phyloP scores from a whole-genome alignment of 345 rosid genomes.

The Populus euphratica region DNA sequence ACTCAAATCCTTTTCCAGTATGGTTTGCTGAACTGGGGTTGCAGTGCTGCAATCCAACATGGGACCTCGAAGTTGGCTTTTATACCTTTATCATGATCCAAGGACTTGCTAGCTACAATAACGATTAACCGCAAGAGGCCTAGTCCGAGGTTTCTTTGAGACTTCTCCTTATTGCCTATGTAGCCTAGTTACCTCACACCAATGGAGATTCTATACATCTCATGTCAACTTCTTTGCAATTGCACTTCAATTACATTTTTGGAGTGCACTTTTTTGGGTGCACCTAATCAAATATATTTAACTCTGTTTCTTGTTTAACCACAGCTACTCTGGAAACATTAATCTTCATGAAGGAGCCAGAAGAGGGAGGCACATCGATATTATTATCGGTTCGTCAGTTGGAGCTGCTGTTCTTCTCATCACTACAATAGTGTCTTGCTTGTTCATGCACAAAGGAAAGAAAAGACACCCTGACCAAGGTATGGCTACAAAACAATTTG shows the following conservation, averaged over 20 bases:
- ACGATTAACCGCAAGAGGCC: too few species aligned
- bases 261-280: background rate
- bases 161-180: too few species aligned
- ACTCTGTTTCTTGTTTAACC: background rate
- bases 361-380: slow-evolving; percentile 43
- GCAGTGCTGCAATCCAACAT: background rate
- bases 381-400: slow-evolving; percentile 58
- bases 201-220: background rate
- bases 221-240: background rate
- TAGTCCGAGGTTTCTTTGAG: too few species aligned
- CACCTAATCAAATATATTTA: background rate
- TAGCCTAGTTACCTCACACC: background rate
- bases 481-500: slow-evolving; percentile 18
- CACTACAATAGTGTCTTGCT: slow-evolving; percentile 52
- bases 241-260: background rate
- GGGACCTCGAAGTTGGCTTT: background rate
- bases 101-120: background rate
- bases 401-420: slow-evolving; percentile 76
- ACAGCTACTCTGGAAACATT: slow-evolving; percentile 72
- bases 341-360: slow-evolving; percentile 45
- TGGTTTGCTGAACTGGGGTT: background rate
- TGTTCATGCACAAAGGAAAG: slow-evolving; percentile 52
- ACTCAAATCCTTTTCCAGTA: background rate
- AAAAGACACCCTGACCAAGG: slow-evolving; percentile 43
- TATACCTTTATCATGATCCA: background rate